A percentile compares a stretch with the other conserved stretches of the same genome.
These are phyloP conservation scores for Babesia caballi DNA, from an alignment of 169 alveolate genomes.

Conservation along the genomic window DNA sequence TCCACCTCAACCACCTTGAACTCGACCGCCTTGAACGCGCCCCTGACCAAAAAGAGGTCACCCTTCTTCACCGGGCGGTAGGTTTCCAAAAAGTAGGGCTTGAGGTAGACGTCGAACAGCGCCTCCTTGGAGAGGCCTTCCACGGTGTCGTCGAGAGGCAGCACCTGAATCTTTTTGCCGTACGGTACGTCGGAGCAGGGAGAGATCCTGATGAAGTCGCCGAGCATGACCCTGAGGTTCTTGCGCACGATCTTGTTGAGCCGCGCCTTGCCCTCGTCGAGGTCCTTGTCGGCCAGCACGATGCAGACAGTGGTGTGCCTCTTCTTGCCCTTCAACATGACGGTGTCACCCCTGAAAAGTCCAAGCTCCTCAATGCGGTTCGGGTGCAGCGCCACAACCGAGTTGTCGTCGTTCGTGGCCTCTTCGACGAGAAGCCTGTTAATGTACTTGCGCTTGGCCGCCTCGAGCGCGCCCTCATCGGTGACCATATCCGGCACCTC, in stretches of 20 bases:
- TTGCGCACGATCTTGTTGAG: constrained; percentile 97
- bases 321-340: constrained; percentile 97
- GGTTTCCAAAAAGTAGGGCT: constrained; percentile 99
- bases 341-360: constrained; percentile 98
- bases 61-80: constrained; percentile 99
- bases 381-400: constrained; percentile 95
- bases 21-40: constrained; percentile 99
- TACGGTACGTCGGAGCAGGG: constrained; percentile 97
- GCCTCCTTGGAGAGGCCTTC: constrained; percentile 98
- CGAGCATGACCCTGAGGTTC: constrained; percentile 96
- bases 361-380: constrained; percentile 91
- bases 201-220: constrained; percentile 94
- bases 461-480: constrained; percentile 12
- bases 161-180: constrained; percentile 97
- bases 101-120: constrained; percentile 94
- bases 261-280: constrained; percentile 95
- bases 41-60: constrained; percentile 97
- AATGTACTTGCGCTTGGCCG: constrained; percentile 56
- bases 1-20: constrained; percentile 99
- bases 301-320: constrained; percentile 98
- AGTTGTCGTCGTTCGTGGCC: constrained; percentile 98
- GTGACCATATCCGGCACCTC: constrained; percentile 14
- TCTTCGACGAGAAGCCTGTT: constrained; percentile 93
- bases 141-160: constrained; percentile 98
- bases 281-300: constrained; percentile 94